phyloP scores from a whole-genome alignment of 2,329 filamentous ascomycete genomes.

The Talaromyces sp. region DNA sequence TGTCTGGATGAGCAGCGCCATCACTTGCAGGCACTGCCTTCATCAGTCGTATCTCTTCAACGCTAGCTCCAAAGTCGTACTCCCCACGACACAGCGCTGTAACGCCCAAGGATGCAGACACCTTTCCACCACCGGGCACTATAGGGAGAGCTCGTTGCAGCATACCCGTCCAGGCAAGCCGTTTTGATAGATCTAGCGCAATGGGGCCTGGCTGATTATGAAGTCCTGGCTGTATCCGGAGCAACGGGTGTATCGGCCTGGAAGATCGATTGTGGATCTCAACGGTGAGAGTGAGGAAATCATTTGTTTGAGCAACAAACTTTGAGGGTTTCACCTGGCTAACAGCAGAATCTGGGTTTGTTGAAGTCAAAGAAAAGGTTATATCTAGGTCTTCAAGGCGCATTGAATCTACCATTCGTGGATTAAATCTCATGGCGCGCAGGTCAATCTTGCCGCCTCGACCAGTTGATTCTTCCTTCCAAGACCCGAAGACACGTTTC shows the following conservation, averaged over 20 bases:
- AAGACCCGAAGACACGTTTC: constrained; percentile 62
- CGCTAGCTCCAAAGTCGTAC: constrained; percentile 72
- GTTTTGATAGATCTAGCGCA: constrained; percentile 74
- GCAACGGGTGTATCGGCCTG: constrained; percentile 61
- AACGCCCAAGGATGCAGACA: constrained; percentile 61
- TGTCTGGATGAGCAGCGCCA: constrained; percentile 4
- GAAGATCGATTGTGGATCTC: constrained; percentile 67
- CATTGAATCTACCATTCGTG: constrained; percentile 76
- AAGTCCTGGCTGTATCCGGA: constrained; percentile 72
- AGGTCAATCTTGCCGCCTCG: constrained; percentile 68
- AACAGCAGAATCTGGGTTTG: constrained; percentile 16
- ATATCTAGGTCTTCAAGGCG: constrained; percentile 74
- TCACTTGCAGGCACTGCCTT: constrained; percentile 13
- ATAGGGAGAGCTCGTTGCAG: constrained; percentile 67
- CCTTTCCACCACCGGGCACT: constrained; percentile 53
- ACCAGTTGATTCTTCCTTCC: constrained; percentile 57
- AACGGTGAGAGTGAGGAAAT: constrained; percentile 65
- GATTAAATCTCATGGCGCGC: constrained; percentile 64
- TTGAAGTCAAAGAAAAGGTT: constrained; percentile 39
- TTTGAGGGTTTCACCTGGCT: constrained; percentile 39
- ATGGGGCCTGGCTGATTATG: constrained; percentile 65
- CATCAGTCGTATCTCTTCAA: constrained; percentile 68
- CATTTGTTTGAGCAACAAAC: constrained; percentile 49
- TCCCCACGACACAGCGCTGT: constrained; percentile 72
- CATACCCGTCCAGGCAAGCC: constrained; percentile 78